Conservation (phyloP, 371 early-diverging fungal species). For the Basidiobolus heterosporus region DNA sequence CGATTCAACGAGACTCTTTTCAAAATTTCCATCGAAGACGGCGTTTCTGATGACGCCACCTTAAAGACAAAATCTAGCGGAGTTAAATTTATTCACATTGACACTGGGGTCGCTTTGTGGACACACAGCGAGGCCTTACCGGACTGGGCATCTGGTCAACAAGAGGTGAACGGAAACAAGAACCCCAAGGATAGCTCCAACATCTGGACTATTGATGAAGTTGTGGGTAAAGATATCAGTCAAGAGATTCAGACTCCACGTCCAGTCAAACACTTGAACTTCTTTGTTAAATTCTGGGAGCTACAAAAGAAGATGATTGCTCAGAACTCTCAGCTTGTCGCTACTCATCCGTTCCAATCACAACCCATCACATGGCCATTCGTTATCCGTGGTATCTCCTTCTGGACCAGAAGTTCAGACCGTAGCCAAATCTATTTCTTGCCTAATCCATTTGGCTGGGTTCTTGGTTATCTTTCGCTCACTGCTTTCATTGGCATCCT, state of each 20-base stretch:
- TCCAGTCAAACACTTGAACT: background rate
- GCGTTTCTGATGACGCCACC: constrained; percentile 15
- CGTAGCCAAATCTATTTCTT: constrained; percentile 86
- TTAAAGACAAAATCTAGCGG: constrained; percentile 39
- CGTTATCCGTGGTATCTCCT: constrained; percentile 76
- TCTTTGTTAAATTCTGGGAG: constrained; percentile 79
- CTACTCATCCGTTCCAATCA: constrained; percentile 83
- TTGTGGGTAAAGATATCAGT: constrained; percentile 43
- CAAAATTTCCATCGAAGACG: constrained; percentile 35
- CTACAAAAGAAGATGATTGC: constrained; percentile 77
- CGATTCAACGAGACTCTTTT: constrained; percentile 47
- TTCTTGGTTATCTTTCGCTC: constrained; percentile 35
- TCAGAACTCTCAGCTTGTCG: constrained; percentile 79
- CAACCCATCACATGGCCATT: constrained; percentile 79
- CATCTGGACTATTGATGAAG: constrained; percentile 57
- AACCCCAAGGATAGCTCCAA: constrained; percentile 51
- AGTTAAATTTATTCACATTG: constrained; percentile 53
- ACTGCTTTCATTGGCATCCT: constrained; percentile 34
- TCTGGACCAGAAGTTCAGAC: constrained; percentile 63
- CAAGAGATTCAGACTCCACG: background rate
- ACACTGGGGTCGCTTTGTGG: constrained; percentile 67
- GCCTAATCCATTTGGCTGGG: constrained; percentile 93
- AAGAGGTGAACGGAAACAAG: constrained; percentile 93
- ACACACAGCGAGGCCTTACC: constrained; percentile 64
- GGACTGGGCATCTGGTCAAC: constrained; percentile 88